Evolutionary conservation across 2,329 filamentous ascomycete genomes (phyloP), one percentile per base, ranked within the genome.

Genomic region (Aspergillus sp.): DNA sequence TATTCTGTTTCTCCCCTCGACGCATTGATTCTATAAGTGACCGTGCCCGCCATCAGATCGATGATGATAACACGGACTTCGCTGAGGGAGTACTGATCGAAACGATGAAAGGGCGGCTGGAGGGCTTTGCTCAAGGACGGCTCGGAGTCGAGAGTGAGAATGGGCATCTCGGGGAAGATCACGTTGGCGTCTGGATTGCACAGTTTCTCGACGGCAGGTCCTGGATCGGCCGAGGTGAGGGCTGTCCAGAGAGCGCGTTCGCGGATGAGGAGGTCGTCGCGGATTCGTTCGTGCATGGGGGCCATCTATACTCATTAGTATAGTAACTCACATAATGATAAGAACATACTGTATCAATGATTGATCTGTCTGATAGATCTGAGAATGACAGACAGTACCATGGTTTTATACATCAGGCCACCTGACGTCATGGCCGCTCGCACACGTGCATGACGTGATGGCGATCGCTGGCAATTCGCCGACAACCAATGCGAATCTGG

Each of bases 211-310:
- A 67, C 52, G 6, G 62, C 62, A 2, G 62, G 58, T 5, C 51
- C 62, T 0, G 64, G 64, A 37, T 65, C 59, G 10, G 64, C 64
- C 0, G 61, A 66, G 7, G 64, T 67, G 11, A 67, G 49, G 1
- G 64, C 61, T 5, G 62, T 65, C 64, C 64, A 67, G 6, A 67
- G 57, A 0, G 57, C 56, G n/a, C 58, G 62, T 45, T 66, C 63
- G 42, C 64, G 62, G 44, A 53, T 48, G 39, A 62, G 49, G 39
- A 67, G 53, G 38, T 66, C 63, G 10, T 65, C 50, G 33, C 60
- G 59, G 48, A 67, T 67, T 10, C 63, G 61, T 19, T 67, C 61
- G 57, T 66, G 60, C 37, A 67, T 67, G 30, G 57, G 48, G 28
- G 63, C 56, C 64, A 67, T 67, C 19, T 19, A 19, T 19, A 19